These are phyloP conservation scores for Acanthamoeba royreba DNA, from an alignment of 208 protist genomes.

Conservation along the genomic window DNA sequence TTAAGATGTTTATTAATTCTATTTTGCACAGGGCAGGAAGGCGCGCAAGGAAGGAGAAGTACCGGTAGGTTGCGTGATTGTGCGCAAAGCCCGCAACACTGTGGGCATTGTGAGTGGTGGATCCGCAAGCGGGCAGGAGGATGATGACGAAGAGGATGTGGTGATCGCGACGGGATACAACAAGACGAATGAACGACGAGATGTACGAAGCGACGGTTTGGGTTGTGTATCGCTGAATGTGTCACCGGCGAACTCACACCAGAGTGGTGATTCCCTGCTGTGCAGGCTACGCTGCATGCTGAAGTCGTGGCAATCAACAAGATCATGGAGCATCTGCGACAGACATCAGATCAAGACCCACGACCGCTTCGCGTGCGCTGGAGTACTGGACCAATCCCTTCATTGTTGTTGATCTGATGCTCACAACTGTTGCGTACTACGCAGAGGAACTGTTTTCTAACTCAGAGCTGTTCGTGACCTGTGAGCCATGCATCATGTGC, in stretches of 20 bases:
- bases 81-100: slow-evolving; percentile 56
- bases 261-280: background rate
- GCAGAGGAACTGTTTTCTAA: slow-evolving; percentile 59
- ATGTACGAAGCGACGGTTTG: slow-evolving; percentile 62
- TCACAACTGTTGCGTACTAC: background rate
- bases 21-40: slow-evolving; percentile 28
- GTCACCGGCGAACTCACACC: background rate
- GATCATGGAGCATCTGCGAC: slow-evolving; percentile 16
- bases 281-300: slow-evolving; percentile 83
- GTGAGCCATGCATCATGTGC: slow-evolving; percentile 97
- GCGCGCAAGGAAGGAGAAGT: slow-evolving; percentile 82
- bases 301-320: slow-evolving; percentile 83
- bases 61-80: slow-evolving; percentile 93
- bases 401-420: background rate
- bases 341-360: background rate
- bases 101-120: slow-evolving; percentile 69
- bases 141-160: background rate
- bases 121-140: background rate
- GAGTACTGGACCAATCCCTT: background rate
- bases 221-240: background rate
- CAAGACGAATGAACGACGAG: slow-evolving; percentile 82
- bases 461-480: slow-evolving; percentile 92
- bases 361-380: background rate
- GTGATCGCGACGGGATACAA: slow-evolving; percentile 71
- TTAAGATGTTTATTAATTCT: background rate